A percentile compares a stretch with the other conserved stretches of the same genome.
phyloP scores from a whole-genome alignment of 1,139 yeast species.

The Kazachstania sp. region DNA sequence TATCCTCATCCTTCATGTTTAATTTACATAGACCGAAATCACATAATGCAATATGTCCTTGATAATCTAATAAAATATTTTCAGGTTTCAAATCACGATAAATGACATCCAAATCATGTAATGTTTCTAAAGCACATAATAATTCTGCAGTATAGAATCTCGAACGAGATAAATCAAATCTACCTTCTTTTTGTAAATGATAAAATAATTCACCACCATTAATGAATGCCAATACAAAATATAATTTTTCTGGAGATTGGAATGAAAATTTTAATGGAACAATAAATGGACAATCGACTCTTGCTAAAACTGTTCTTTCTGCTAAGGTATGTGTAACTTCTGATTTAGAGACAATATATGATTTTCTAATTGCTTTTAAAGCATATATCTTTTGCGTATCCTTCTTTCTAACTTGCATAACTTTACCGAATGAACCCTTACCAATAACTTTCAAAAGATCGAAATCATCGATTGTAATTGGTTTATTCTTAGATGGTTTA shows the following conservation, averaged over 20 bases:
- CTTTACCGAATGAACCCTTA: conserved; percentile 96
- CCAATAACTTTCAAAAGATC: conserved; percentile 92
- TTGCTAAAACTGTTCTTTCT: conserved; percentile 88
- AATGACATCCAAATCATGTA: conserved; percentile 84
- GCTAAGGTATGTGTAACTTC: conserved; percentile 96
- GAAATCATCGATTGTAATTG: conserved; percentile 80
- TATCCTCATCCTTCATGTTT: conserved; percentile 81
- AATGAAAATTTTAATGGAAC: conserved; percentile 95
- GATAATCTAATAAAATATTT: conserved; percentile 84
- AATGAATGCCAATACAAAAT: conserved; percentile 81
- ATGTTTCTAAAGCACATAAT: conserved; percentile 81
- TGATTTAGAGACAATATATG: conserved; percentile 85
- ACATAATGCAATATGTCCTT: conserved; percentile 95
- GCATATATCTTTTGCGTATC: conserved; percentile 95
- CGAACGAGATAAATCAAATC: conserved; percentile 80
- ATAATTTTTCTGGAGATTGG: conserved; percentile 90
- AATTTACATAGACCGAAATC: conserved; percentile 94
- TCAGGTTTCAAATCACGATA: conserved; percentile 95
- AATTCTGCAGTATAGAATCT: conserved; percentile 92
- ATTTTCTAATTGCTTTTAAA: conserved; percentile 82
- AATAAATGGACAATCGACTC: conserved; percentile 91
- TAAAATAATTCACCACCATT: conserved; percentile 97
- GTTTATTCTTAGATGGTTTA: conserved; percentile 62
- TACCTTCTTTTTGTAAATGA: conserved; percentile 86
- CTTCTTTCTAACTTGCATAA: conserved; percentile 93